Percentiles rank a stretch among this genome's conserved stretches.
Evolutionary conservation across 495 filamentous ascomycete species (phyloP).

Genomic region (Lophiotrema nucula): DNA sequence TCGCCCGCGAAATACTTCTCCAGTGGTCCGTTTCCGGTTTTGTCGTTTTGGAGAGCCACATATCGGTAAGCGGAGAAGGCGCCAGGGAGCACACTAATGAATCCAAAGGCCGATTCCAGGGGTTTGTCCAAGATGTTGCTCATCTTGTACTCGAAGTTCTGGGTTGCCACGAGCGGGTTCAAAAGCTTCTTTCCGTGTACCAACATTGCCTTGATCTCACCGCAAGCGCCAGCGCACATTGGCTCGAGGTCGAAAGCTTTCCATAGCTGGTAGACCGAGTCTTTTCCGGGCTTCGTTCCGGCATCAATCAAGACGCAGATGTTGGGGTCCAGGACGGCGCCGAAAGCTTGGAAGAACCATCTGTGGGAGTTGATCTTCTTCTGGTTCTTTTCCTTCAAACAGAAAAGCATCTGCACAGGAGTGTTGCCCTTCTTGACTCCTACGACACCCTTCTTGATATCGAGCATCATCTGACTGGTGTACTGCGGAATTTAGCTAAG

Average conservation of each 20-base stretch:
- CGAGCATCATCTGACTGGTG: conserved; percentile 86
- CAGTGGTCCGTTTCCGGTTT: conserved; percentile 84
- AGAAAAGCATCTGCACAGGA: conserved; percentile 97
- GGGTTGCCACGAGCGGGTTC: conserved; percentile 91
- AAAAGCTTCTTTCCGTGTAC: conserved; percentile 80
- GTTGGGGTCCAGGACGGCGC: conserved; percentile 86
- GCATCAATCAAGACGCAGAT: conserved; percentile 96
- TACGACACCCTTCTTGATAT: conserved; percentile 85
- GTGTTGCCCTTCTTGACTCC: conserved; percentile 70
- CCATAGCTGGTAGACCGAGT: conserved; percentile 96
- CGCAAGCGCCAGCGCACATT: conserved; percentile 94
- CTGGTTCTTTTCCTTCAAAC: conserved; percentile 98
- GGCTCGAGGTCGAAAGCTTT: conserved; percentile 98
- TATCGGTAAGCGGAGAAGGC: conserved; percentile 98
- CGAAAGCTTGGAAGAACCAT: conserved; percentile 99
- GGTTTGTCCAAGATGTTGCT: conserved; percentile 99
- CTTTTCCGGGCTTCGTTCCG: conserved; percentile 87
- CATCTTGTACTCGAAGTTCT: conserved; percentile 99
- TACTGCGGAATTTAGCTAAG: conserved; percentile 49
- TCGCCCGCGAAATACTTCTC: conserved; percentile 98
- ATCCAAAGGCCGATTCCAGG: conserved; percentile 94
- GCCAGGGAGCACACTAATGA: conserved; percentile 94
- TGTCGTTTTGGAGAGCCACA: conserved; percentile 93
- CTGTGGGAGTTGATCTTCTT: conserved; percentile 99
- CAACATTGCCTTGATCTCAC: conserved; percentile 99